Conservation (phyloP, 495 filamentous ascomycete species). For the Lasiosphaeria miniovina region DNA sequence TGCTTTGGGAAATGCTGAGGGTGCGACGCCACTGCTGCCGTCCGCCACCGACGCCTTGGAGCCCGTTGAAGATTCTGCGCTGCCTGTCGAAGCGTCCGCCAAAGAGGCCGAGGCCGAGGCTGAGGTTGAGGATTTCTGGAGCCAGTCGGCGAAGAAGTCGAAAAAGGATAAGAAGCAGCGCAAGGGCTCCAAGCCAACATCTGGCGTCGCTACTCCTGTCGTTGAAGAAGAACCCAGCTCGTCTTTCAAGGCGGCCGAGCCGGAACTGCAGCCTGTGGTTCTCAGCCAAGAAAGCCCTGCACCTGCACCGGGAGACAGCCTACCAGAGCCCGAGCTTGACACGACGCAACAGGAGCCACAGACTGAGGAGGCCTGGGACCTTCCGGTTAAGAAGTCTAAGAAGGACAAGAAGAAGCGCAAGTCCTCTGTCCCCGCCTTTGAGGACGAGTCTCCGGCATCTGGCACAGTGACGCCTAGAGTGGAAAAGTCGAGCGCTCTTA, state of each 20-base stretch:
- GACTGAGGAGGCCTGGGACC: no score
- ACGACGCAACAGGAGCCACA: no score
- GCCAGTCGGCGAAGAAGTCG: constrained; percentile 14
- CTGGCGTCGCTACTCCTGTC: constrained; percentile 9
- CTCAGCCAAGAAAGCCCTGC: not conserved
- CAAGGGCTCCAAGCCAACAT: constrained; percentile 16
- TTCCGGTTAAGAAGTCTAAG: no score
- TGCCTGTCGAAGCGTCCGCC: not conserved
- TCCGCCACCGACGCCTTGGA: not conserved
- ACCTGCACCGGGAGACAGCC: not conserved
- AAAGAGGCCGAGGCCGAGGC: constrained; percentile 3
- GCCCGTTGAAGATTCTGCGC: not conserved
- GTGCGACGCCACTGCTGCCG: no score
- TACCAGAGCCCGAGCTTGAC: not conserved
- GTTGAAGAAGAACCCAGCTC: constrained; percentile 4
- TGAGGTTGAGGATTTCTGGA: not conserved
- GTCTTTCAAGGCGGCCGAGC: not conserved
- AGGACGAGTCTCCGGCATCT: not conserved
- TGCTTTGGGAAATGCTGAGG: no score
- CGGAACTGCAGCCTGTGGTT: not conserved
- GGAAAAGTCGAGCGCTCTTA: not conserved
- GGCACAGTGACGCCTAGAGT: not conserved
- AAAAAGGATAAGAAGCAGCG: constrained; percentile 28
- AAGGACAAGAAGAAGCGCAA: no score
- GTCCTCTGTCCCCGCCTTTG: no score